Percentiles rank a stretch among this genome's conserved stretches.
Evolutionary conservation across 208 protist genomes (phyloP).

Genomic region (Borovskyia barvae): DNA sequence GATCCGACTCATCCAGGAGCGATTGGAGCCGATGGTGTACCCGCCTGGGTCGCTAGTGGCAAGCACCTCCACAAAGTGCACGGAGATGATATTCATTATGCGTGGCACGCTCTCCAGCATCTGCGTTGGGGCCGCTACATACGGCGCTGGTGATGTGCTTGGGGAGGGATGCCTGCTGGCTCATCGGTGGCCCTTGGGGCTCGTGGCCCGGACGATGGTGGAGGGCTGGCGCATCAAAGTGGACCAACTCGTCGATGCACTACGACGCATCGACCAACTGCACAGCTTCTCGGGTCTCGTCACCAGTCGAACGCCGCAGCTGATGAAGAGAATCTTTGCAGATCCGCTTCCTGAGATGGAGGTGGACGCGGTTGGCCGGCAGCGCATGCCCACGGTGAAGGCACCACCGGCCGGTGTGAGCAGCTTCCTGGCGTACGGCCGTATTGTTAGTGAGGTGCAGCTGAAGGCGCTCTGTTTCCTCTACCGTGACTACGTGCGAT

Average conservation of each 20-base stretch:
- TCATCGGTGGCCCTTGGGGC: slow-evolving; percentile 81
- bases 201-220: slow-evolving; percentile 79
- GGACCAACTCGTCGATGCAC: slow-evolving; percentile 55
- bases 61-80: slow-evolving; percentile 65
- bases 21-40: slow-evolving; percentile 80
- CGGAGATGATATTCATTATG: slow-evolving; percentile 74
- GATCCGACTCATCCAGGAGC: slow-evolving; percentile 81
- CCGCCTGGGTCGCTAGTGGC: slow-evolving; percentile 67
- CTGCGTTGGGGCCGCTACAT: slow-evolving; percentile 61
- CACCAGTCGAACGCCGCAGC: slow-evolving; percentile 43
- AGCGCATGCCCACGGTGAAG: slow-evolving; percentile 67
- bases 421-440: slow-evolving; percentile 61
- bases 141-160: slow-evolving; percentile 72
- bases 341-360: slow-evolving; percentile 61
- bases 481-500: slow-evolving; percentile 73
- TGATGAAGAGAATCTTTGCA: slow-evolving; percentile 71
- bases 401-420: slow-evolving; percentile 36
- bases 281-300: slow-evolving; percentile 68
- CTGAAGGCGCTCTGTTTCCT: slow-evolving; percentile 68
- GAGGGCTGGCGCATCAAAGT: slow-evolving; percentile 81
- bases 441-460: slow-evolving; percentile 59
- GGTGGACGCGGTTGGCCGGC: slow-evolving; percentile 63
- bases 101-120: slow-evolving; percentile 60
- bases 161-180: slow-evolving; percentile 75
- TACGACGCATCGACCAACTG: slow-evolving; percentile 64